Evolutionary conservation across 2,329 filamentous ascomycete genomes (phyloP), one percentile per base, ranked within the genome.

Genomic region (Fusarium avenaceum): DNA sequence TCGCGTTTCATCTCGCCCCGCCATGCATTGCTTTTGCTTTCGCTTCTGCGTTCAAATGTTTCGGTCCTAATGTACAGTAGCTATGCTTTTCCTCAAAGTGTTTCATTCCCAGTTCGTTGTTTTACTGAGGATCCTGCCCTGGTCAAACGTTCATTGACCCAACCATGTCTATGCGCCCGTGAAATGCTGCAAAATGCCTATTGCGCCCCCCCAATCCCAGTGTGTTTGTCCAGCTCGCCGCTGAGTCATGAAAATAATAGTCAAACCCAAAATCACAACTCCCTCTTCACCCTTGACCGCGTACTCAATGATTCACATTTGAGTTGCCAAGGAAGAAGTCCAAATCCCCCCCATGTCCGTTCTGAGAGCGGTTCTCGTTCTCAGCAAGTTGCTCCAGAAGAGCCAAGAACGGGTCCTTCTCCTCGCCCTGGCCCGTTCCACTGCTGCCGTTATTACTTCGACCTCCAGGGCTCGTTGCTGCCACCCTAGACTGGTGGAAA

Each of bases 341-440:
- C 72, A 96, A 80, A 74, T 95, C 92, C 68, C 86, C 90, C 14
- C 90, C 90, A 11, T 89, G 87, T 0, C 90, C 91, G 51, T 87
- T 83, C 42, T 84, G 83, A 53, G 79, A 74, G 22, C 77, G 76
- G 54, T 91, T 86, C 78, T 95, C 92, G 72, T 93, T 94, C 78
- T 96, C 92, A 0, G 92, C 92, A 60, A 96, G 83, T 79, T 96
- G 92, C 76, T 96, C 92, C 35, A 96, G 80, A 42, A 96, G 79
- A 64, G 87, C 92, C 40, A 96, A 78, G 74, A 96, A 96, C 1
- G 92, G 92, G 74, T 96, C 93, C 71, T 92, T 94, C 69, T 95
- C 92, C 20, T 89, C 85, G 4, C 81, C 82, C 4, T 81, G 76
- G 0, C 78, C 81, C 3, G 83, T 84, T 3, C 80, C 83, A 1